Evolutionary conservation across 345 rosid genomes (phyloP), one percentile per base, ranked within the genome.

Genomic region (Microcos paniculata): DNA sequence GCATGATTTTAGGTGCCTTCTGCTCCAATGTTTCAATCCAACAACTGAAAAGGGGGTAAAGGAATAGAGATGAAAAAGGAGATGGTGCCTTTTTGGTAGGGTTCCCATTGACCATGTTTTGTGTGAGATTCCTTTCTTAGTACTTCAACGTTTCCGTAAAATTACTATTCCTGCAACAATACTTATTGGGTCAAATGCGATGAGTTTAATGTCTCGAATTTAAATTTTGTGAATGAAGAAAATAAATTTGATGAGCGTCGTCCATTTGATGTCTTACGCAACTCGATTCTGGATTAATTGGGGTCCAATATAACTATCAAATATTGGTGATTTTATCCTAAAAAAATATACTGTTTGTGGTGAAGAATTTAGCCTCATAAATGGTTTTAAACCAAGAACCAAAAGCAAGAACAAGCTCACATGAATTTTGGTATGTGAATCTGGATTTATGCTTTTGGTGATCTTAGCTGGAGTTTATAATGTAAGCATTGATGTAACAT

Each of bases 341-440:
- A n/a, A n/a, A n/a, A n/a, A n/a, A n/a, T n/a, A n/a, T n/a, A n/a
- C n/a, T n/a, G n/a, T n/a, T 1, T 12, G n/a, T 7, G 23, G 2
- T 53, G 6, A 8, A 19, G 24, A 53, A 15, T 49, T 16, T 49
- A 16, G 19, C n/a, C 53, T 49, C 53, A 15, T 16, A 15, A 3
- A 6, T 49, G 7, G 53, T 35, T 35, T n/a, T n/a, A 35, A 67
- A 51, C 12, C 55, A 51, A 14, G 58, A 53, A 38, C 45, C 45
- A 42, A 42, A 26, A n/a, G 8, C 59, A 48, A 56, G 18, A 62
- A 38, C 72, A 62, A 62, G 13, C 33, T 70, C 62, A 81, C 73
- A 73, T 81, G 62, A 35, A 57, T 23, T 15, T 13, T 43, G 67
- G 56, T 28, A 62, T 62, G 6, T n/a, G 68, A 75, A 76, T 45